phyloP scores from a whole-genome alignment of 192 early-diverging fungal genomes.

The Oehlia diaphana region DNA sequence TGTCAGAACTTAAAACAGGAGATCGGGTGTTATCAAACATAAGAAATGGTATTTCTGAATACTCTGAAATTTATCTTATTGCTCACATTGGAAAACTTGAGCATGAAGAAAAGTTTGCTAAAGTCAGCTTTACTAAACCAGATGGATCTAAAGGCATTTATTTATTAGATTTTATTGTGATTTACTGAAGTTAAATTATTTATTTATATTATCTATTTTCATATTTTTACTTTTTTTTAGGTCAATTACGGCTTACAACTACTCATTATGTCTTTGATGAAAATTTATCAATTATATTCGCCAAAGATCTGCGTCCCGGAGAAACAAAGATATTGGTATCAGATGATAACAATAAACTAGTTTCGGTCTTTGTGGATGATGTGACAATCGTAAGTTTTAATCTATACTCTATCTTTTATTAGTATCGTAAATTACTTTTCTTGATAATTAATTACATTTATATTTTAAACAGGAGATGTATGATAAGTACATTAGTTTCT shows the following conservation, averaged over 20 bases:
- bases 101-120: background rate
- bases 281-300: slow-evolving; percentile 19
- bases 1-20: slow-evolving; percentile 16
- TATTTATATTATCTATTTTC: background rate
- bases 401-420: background rate
- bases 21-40: slow-evolving; percentile 13
- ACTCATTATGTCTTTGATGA: slow-evolving; percentile 2
- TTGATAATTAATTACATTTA: background rate
- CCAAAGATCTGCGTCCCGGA: slow-evolving; percentile 4
- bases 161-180: background rate
- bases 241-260: slow-evolving; percentile 12
- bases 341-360: slow-evolving; percentile 9
- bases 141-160: slow-evolving; percentile 16
- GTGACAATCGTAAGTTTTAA: background rate
- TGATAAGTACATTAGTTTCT: slow-evolving; percentile 19
- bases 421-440: background rate
- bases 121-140: slow-evolving; percentile 12
- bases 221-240: background rate
- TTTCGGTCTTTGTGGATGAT: slow-evolving; percentile 1
- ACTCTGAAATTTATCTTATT: slow-evolving; percentile 20
- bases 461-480: slow-evolving; percentile 1
- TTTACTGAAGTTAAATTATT: background rate
- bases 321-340: slow-evolving; percentile 15
- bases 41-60: background rate
- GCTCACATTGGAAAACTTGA: slow-evolving; percentile 11